Evolutionary conservation across 495 filamentous ascomycete species (phyloP), one percentile per base, ranked within the genome.

Genomic region (Gamarada debralockiae): DNA sequence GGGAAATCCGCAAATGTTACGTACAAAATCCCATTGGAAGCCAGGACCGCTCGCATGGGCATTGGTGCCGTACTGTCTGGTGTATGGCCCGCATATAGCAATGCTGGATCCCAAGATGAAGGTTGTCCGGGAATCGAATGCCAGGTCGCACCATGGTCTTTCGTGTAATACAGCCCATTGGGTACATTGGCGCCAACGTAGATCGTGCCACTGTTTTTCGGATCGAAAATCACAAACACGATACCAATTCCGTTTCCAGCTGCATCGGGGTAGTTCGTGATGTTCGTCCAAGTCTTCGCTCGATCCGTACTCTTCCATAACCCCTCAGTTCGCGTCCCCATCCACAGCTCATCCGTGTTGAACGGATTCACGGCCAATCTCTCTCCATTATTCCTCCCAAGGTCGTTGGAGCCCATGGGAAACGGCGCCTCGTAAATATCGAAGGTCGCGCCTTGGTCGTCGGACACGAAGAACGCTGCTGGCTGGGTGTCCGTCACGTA

Each of bases 191-290:
- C 47, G 20, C 47, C 47, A 13, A 50, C 47, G 22, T 50, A 50
- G 47, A 50, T 39, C 1, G 47, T 50, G 13, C 47, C 47, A 13
- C 25, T 21, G 12, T 50, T 50, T 17, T 34, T 29, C 3, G 47
- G 47, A 25, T 50, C 47, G 31, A 50, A 50, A 40, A 50, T 50
- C 6, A 50, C 47, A 40, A 50, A 50, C 4, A 50, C 47, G 1
- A 50, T 21, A 3, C 47, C 47, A 40, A 50, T 50, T 50, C 17
- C 15, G 8, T 50, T 25, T 3, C 33, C 47, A 17, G 20, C 31
- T 3, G 47, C 47, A 50, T 50, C 34, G 3, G 47, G 47, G 22
- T 38, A 50, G 22, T 50, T 50, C 13, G 47, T 50, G 34, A 50
- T 36, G 29, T 50, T 50, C 7, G 47, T 50, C 47, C 47, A 50